A percentile compares a stretch with the other conserved stretches of the same genome.
Conservation (phyloP, 306 rosid genomes). For the Fragaria iinumae region DNA sequence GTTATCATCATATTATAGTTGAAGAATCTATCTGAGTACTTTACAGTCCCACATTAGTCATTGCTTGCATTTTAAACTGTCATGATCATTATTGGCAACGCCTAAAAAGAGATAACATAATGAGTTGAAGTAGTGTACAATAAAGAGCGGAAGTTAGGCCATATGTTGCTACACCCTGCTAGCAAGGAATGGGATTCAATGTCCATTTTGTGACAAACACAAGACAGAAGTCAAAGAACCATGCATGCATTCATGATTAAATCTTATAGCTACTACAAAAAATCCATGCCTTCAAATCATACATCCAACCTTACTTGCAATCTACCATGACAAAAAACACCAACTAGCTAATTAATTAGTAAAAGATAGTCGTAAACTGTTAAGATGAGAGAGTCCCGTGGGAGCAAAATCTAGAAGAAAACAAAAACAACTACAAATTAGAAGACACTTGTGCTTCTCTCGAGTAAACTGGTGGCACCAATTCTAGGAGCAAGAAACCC, state of each 20-base stretch:
- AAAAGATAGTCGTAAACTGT: not conserved
- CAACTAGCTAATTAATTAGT: not conserved
- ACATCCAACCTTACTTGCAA: not conserved
- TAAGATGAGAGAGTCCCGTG: not conserved
- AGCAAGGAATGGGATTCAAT: not conserved
- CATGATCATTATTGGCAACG: not conserved
- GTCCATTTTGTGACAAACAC: constrained; percentile 1
- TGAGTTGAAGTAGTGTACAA: not conserved
- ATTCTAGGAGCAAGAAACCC: too few species aligned
- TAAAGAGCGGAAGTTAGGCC: not conserved
- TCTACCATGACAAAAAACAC: not conserved
- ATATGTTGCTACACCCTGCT: not conserved
- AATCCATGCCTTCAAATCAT: not conserved
- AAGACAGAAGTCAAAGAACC: not conserved
- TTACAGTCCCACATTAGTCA: not conserved
- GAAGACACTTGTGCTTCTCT: not conserved
- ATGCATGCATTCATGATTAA: not conserved
- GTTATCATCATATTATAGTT: not conserved
- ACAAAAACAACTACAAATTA: not conserved
- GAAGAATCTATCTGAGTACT: constrained; percentile 17
- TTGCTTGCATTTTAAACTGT: constrained; percentile 17
- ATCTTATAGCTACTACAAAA: not conserved
- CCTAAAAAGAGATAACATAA: not conserved
- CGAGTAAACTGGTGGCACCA: not conserved
- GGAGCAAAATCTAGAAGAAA: not conserved